Percentiles rank a stretch among this genome's conserved stretches.
These are phyloP conservation scores for Mycena metata DNA, from an alignment of 768 basidiomycete genomes.

Conservation along the genomic window DNA sequence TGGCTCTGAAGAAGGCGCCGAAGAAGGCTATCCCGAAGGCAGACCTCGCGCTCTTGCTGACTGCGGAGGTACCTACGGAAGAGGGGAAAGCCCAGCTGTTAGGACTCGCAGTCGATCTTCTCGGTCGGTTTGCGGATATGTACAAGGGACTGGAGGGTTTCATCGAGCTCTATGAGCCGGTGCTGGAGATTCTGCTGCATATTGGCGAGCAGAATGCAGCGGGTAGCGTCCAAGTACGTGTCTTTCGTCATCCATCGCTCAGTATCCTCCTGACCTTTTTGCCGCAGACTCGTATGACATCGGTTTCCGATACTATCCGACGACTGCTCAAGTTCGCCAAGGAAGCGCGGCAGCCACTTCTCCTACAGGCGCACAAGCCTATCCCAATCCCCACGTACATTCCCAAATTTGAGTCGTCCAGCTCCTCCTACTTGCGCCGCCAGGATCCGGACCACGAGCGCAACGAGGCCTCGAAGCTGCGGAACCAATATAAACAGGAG, in stretches of 20 bases:
- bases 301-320: constrained; percentile 62
- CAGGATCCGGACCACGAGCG: constrained; percentile 95
- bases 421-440: constrained; percentile 79
- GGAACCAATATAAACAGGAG: constrained; percentile 93
- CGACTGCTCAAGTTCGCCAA: constrained; percentile 81
- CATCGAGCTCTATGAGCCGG: constrained; percentile 85
- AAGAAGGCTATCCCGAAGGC: constrained; percentile 58
- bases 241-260: constrained; percentile 26
- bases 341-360: constrained; percentile 82
- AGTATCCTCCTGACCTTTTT: constrained; percentile 20
- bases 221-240: constrained; percentile 67
- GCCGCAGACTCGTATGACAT: constrained; percentile 60
- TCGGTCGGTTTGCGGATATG: constrained; percentile 78
- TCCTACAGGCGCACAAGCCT: constrained; percentile 93
- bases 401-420: constrained; percentile 89
- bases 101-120: constrained; percentile 69
- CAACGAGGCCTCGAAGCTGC: constrained; percentile 88
- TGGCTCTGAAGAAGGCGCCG: constrained; percentile 56
- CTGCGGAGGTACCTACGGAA: constrained; percentile 53
- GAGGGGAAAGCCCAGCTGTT: constrained; percentile 84
- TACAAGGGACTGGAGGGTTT: constrained; percentile 87
- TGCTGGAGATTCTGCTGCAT: constrained; percentile 68
- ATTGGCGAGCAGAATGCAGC: constrained; percentile 63
- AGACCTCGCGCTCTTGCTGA: constrained; percentile 61
- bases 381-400: constrained; percentile 95